Conservation (phyloP, 164 flowering plant species). For the Magnolia kwangsiensis region DNA sequence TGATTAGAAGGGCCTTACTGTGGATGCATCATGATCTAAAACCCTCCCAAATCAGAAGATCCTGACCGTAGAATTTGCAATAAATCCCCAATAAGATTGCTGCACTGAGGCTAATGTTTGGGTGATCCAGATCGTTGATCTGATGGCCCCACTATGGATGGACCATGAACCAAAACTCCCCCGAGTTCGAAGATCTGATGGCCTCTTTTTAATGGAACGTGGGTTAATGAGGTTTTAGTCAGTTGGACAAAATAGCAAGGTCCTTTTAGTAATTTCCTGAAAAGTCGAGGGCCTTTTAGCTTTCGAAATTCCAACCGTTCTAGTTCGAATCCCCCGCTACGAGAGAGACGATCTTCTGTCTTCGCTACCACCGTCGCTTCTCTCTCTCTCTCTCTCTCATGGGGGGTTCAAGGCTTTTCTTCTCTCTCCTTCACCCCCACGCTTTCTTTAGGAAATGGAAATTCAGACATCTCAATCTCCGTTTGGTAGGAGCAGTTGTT, state of each 20-base stretch:
- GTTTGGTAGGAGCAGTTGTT: conserved; percentile 40
- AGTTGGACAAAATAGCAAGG: neutral
- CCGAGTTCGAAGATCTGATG: too few relatives aligned
- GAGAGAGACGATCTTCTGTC: neutral
- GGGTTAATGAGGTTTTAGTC: too few relatives aligned
- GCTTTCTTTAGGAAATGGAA: conserved; percentile 4
- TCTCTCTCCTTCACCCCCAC: conserved; percentile 4
- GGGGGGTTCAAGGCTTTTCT: conserved; percentile 13
- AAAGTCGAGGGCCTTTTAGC: neutral
- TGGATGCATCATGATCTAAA: too few relatives aligned
- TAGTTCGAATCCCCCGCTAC: conserved; percentile 6
- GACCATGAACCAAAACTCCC: neutral
- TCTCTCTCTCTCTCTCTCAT: neutral
- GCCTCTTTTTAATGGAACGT: too few relatives aligned
- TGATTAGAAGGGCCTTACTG: too few relatives aligned
- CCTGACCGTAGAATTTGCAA: too few relatives aligned
- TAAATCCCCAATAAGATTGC: too few relatives aligned
- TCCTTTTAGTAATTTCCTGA: neutral
- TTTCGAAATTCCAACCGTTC: neutral
- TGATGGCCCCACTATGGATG: neutral
- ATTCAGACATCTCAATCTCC: conserved; percentile 6
- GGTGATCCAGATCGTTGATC: neutral
- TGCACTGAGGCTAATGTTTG: neutral
- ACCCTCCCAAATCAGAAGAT: too few relatives aligned
- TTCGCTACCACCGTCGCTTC: too few relatives aligned